Evolutionary conservation across 2,329 filamentous ascomycete genomes (phyloP).

Genomic region (Coleophoma eucalyptorum): DNA sequence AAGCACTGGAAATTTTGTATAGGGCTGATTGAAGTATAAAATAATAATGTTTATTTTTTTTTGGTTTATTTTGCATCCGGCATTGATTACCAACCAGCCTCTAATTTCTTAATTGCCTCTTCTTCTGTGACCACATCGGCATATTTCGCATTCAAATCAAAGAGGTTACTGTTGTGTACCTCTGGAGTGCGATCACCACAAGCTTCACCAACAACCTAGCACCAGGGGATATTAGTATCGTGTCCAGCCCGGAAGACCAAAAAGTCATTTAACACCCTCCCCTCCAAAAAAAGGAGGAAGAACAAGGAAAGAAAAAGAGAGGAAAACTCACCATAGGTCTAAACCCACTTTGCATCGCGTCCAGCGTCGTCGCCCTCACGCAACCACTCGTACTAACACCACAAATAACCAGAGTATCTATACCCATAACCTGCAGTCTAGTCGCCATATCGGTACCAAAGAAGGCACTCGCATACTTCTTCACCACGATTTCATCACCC

Average conservation of each 20-base stretch:
- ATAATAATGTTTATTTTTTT: no score
- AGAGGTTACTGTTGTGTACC: conserved; percentile 40
- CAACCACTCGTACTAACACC: conserved; percentile 43
- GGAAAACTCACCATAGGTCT: conserved; percentile 27
- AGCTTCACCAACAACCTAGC: conserved; percentile 31
- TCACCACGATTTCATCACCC: conserved; percentile 32
- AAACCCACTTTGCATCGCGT: conserved; percentile 38
- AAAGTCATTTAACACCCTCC: not conserved
- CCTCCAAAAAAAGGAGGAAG: not conserved
- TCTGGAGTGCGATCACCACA: conserved; percentile 38
- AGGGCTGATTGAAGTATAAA: no score
- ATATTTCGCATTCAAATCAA: conserved; percentile 42
- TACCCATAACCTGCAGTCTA: conserved; percentile 30
- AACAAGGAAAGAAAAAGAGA: not conserved
- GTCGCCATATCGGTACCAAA: conserved; percentile 39
- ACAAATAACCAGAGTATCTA: conserved; percentile 40
- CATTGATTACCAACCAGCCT: conserved; percentile 5
- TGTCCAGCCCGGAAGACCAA: no score
- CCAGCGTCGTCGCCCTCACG: conserved; percentile 38
- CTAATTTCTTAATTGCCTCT: not conserved
- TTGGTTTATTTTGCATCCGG: no score
- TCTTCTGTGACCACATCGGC: conserved; percentile 37
- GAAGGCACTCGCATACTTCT: conserved; percentile 40
- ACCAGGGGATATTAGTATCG: not conserved
- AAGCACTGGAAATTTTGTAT: no score